These are phyloP conservation scores for Oenanthe sinensis DNA, from an alignment of 129 eudicot species.

Conservation along the genomic window DNA sequence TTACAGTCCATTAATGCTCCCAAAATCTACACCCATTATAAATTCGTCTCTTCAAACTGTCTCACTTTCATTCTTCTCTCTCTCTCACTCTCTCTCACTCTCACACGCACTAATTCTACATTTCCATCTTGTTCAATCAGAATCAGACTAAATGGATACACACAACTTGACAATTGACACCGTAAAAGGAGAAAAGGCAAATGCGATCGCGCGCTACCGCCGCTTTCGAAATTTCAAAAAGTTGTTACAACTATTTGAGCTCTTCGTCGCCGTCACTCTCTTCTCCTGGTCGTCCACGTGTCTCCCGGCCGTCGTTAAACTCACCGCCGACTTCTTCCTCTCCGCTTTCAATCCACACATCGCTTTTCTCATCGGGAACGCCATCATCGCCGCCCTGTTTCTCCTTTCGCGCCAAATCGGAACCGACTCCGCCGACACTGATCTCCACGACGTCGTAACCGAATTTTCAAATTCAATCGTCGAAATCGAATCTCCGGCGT, in stretches of 20 bases:
- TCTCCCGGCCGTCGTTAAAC: conserved; percentile 23
- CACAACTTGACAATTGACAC: conserved; percentile 14
- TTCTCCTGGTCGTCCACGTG: conserved; percentile 63
- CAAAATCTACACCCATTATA: neutral
- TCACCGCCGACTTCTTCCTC: conserved; percentile 19
- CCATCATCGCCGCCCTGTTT: conserved; percentile 35
- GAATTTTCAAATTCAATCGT: neutral
- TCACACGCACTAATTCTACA: too few species aligned
- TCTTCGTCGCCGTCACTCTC: conserved; percentile 29
- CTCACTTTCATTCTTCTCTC: neutral
- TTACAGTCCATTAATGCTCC: neutral
- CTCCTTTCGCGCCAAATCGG: conserved; percentile 34
- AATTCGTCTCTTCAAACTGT: neutral
- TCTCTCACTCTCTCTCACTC: too few species aligned
- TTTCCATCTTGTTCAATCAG: neutral
- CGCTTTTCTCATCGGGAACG: conserved; percentile 66
- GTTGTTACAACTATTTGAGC: conserved; percentile 31
- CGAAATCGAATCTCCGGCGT: neutral
- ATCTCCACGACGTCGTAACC: conserved; percentile 19
- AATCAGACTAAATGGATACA: conserved; percentile 12
- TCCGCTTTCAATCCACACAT: conserved; percentile 34
- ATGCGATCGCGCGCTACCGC: conserved; percentile 50
- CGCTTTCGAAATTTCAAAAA: conserved; percentile 42
- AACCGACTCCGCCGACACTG: conserved; percentile 9
- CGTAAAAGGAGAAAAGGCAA: conserved; percentile 43